Conservation (phyloP, 306 rosid species). For the Vachellia pachyceras region DNA sequence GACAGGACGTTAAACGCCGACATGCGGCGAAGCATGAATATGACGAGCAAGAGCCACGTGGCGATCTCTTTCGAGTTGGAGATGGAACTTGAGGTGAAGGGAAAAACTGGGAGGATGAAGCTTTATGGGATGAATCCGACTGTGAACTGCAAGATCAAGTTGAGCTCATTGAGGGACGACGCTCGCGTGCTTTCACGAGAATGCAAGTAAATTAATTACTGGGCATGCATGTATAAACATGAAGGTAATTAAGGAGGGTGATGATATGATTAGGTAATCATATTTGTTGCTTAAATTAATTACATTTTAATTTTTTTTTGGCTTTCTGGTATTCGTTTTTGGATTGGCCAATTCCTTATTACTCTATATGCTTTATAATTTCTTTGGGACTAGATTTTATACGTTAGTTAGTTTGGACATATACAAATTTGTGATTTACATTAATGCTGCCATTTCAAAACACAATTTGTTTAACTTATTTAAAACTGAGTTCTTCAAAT, state of each 20-base stretch:
- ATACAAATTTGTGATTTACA: no score
- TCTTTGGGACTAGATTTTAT: no score
- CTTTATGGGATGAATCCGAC: constrained; percentile 26
- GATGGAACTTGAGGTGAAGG: constrained; percentile 36
- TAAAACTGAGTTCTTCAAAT: no score
- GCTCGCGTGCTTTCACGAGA: constrained; percentile 16
- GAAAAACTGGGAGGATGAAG: constrained; percentile 22
- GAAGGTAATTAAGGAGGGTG: background rate
- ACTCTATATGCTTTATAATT: no score
- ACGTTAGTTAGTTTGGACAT: no score
- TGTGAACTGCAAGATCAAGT: constrained; percentile 43
- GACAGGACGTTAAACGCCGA: constrained; percentile 3
- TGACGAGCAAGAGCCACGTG: constrained; percentile 10
- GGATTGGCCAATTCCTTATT: background rate
- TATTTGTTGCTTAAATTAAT: background rate
- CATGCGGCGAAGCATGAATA: constrained; percentile 30
- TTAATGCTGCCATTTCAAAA: no score
- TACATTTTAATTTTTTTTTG: background rate
- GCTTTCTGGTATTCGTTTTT: background rate
- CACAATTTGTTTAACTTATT: no score
- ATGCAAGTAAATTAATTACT: constrained; percentile 3
- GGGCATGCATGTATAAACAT: background rate
- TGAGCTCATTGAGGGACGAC: constrained; percentile 10
- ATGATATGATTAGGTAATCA: background rate
- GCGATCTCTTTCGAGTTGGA: constrained; percentile 28